Base-by-base conservation (phyloP, 106 monocot species). In the Platanthera guangdongensis region DNA sequence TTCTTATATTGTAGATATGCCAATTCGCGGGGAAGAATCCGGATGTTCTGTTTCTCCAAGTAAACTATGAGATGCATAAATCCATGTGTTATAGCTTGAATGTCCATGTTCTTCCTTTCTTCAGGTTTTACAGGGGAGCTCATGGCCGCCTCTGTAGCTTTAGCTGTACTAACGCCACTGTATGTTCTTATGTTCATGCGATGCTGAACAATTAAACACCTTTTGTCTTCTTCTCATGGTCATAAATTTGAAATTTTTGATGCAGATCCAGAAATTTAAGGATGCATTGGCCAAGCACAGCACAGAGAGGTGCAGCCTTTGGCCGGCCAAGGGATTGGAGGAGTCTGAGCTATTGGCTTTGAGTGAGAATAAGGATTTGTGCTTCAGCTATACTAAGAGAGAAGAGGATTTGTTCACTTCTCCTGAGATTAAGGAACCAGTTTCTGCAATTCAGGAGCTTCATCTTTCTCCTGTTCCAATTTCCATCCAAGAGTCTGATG, bases 41-140 rank as follows among this genome's bases (percentile, higher is more conserved):
- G 52, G 73, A 88, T 55, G 85, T 71, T 57, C 14, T 85, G 16
- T 90, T 94, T 79, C 84, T 94, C 5, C 78, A 83, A 74, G 84
- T 90, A 12, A 94, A 94, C 72, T 83, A 82, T 49, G 88, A 94
- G 55, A 83, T 80, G 57, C 86, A 86, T 62, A 88, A 78, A 57
- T 80, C 82, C 74, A 81, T 94, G 86, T 86, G 94, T 47, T 50
- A 80, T 19, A 74, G 76, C 15, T 87, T 87, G 50, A 78, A 87
- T 52, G 68, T 90, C 51, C 80, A 70, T 48, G 90, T 85, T 4
- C 71, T 90, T 47, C 90, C 87, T 9, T 81, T 87, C 69, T 90
- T 87, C 30, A 80, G 85, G 1, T 85, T 90, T 52, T 87, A 90
- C 74, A 76, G 83, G 57, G 90, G 90, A 9, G 55, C 82, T 9